Conservation (phyloP, 148 eudicot genomes). For the Nyssa sinensis region DNA sequence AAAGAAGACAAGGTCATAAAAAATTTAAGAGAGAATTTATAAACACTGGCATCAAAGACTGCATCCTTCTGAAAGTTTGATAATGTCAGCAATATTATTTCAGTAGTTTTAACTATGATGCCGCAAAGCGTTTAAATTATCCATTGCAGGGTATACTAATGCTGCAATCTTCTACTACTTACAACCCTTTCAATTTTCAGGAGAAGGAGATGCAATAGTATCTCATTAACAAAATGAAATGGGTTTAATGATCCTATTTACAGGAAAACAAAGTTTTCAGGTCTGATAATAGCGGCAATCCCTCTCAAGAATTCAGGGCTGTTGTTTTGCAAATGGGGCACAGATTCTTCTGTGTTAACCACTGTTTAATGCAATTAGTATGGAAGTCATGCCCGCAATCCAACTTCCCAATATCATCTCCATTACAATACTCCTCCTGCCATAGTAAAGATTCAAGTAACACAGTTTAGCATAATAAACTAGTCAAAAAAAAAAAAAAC, state of each 20-base stretch:
- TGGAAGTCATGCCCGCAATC: constrained; percentile 77
- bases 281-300: not conserved
- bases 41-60: not conserved
- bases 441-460: constrained; percentile 1
- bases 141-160: constrained; percentile 2
- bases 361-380: constrained; percentile 57
- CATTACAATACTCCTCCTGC: constrained; percentile 57
- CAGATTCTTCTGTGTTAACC: constrained; percentile 58
- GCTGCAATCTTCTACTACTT: constrained; percentile 1
- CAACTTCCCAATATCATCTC: constrained; percentile 57
- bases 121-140: constrained; percentile 10
- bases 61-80: not conserved
- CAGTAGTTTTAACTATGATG: constrained; percentile 1
- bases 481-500: not conserved
- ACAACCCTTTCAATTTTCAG: not conserved
- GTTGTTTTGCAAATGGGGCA: constrained; percentile 71
- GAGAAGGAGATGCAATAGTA: not conserved
- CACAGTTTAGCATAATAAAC: not conserved
- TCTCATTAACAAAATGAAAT: constrained; percentile 8
- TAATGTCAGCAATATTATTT: constrained; percentile 14
- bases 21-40: not conserved
- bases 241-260: constrained; percentile 6
- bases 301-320: constrained; percentile 34
- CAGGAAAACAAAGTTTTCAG: not conserved
- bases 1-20: too few species aligned